phyloP scores from a whole-genome alignment of 306 rosid genomes.

The Trifolium dubium region DNA sequence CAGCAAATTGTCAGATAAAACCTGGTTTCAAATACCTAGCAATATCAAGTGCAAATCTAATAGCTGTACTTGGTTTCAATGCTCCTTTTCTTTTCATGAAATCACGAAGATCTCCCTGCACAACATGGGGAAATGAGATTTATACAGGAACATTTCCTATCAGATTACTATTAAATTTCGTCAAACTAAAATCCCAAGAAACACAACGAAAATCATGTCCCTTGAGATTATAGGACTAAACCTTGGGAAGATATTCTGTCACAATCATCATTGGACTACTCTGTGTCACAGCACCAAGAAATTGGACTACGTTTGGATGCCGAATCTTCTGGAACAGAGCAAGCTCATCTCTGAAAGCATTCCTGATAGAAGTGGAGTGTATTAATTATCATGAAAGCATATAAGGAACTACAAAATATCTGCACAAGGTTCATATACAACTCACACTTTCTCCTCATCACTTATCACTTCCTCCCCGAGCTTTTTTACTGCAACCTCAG shows the following conservation, averaged over 20 bases:
- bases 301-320: conserved; percentile 96
- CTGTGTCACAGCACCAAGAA: conserved; percentile 98
- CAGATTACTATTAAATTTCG: conserved; percentile 21
- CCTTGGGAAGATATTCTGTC: conserved; percentile 97
- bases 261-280: conserved; percentile 99
- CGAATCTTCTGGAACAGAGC: conserved; percentile 90
- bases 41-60: conserved; percentile 85
- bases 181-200: conserved; percentile 31
- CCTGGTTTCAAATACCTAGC: conserved; percentile 66
- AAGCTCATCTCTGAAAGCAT: conserved; percentile 88
- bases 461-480: conserved; percentile 70
- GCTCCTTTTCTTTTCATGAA: conserved; percentile 75
- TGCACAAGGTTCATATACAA: conserved; percentile 36
- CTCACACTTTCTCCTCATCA: conserved; percentile 89
- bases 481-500: conserved; percentile 86
- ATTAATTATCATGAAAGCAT: conserved; percentile 35
- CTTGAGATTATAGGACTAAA: conserved; percentile 39
- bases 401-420: conserved; percentile 1
- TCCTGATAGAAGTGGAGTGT: conserved; percentile 60
- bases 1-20: background rate
- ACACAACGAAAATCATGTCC: conserved; percentile 24
- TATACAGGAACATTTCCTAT: conserved; percentile 28
- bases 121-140: conserved; percentile 36
- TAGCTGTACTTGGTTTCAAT: conserved; percentile 68
- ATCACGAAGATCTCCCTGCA: conserved; percentile 83